Evolutionary conservation across 2,329 filamentous ascomycete species (phyloP), one percentile per base, ranked within the genome.

Genomic region (Colletotrichum cereale): DNA sequence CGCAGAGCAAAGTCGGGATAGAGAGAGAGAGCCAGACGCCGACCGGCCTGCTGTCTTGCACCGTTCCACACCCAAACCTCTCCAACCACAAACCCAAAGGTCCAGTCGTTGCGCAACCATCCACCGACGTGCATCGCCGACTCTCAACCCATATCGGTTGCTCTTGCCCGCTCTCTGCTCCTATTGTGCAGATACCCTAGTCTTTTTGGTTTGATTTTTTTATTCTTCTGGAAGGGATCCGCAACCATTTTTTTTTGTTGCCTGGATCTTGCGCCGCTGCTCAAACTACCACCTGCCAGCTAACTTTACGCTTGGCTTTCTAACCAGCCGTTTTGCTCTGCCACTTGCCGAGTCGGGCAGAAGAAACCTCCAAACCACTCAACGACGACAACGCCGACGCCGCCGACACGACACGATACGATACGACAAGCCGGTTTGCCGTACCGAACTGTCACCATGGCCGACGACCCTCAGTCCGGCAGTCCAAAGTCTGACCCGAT

Each of bases 401-500:
- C 57, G 57, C 38, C 29, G 31, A 24, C 24, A 29, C 53, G n/a
- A 47, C 11, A 44, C 29, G 42, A 57, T 6, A 29, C 40, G 18
- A 24, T 24, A 66, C 55, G 36, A 58, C 55, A n/a, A 62, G 18
- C 26, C 29, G 29, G 21, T 40, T 36, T 36, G 58, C 24, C 58
- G n/a, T 16, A 62, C 48, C 38, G 31, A 44, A 10, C 36, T 56
- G 26, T 52, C 71, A 80, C 75, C 78, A 86, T 86, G 85, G 80
- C 83, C 74, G 84, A 85, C 78, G 82, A 85, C 72, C 76, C 78
- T 66, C 82, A 80, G 77, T 80, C 79, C 75, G 79, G 79, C 58
- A 84, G 82, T 78, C 83, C 84, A 70, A 82, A 80, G 73, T 76
- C 77, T 36, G 79, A 80, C 61, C 76, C 76, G 40, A 74, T 81